Evolutionary conservation across 129 eudicot genomes (phyloP).

Genomic region (Logfia minima): DNA sequence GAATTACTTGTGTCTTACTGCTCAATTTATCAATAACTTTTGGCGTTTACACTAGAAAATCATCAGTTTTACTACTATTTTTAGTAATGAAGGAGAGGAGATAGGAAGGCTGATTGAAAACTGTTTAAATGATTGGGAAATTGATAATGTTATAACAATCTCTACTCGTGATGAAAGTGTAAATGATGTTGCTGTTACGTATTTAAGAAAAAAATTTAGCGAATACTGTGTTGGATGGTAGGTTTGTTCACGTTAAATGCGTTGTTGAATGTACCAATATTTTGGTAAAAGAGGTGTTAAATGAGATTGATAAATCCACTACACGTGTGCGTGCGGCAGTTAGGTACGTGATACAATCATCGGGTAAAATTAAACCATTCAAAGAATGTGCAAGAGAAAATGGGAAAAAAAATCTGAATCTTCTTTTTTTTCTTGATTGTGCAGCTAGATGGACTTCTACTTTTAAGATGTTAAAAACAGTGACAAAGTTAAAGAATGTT

Average conservation of each 20-base stretch:
- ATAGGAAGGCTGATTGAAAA: slow-evolving; percentile 16
- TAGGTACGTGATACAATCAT: not conserved
- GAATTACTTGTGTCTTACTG: slow-evolving; percentile 16
- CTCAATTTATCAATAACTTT: slow-evolving; percentile 9
- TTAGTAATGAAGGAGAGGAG: slow-evolving; percentile 14
- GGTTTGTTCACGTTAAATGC: slow-evolving; percentile 20
- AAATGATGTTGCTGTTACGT: slow-evolving; percentile 7
- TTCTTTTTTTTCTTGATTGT: slow-evolving; percentile 5
- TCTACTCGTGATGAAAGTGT: slow-evolving; percentile 7
- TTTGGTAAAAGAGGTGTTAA: not conserved
- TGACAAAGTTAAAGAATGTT: not conserved
- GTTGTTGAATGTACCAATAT: slow-evolving; percentile 10
- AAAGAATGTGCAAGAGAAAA: slow-evolving; percentile 1
- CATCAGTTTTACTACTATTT: slow-evolving; percentile 5
- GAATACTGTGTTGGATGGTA: slow-evolving; percentile 10
- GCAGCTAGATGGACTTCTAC: slow-evolving; percentile 1
- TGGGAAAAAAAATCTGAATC: not conserved
- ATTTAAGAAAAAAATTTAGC: not conserved
- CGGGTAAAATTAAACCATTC: not conserved
- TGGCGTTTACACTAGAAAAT: slow-evolving; percentile 10
- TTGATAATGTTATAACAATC: not conserved
- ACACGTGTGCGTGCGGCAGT: not conserved
- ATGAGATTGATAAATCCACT: not conserved
- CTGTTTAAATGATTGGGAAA: slow-evolving; percentile 19
- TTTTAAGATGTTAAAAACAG: not conserved